phyloP scores from a whole-genome alignment of 768 basidiomycete species.

The Trametes meyenii region DNA sequence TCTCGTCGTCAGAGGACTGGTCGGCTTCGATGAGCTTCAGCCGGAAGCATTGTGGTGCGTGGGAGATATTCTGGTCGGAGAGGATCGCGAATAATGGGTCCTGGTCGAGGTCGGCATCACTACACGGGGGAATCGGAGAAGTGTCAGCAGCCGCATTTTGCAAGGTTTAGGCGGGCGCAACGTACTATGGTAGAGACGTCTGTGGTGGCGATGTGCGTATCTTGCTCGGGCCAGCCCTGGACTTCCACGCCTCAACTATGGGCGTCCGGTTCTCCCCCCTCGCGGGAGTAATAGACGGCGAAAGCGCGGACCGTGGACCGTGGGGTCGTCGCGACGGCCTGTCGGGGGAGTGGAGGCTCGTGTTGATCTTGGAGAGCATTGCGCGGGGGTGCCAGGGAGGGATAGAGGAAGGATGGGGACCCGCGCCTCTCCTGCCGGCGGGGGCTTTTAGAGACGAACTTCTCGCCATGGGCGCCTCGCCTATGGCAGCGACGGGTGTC shows the following conservation, averaged over 20 bases:
- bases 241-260: constrained; percentile 12
- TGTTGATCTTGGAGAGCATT: constrained; percentile 23
- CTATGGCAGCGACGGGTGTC: constrained; percentile 3
- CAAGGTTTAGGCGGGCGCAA: background rate
- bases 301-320: constrained; percentile 20
- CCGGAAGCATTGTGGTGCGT: constrained; percentile 14
- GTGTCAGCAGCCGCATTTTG: background rate
- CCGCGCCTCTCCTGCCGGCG: background rate
- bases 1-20: constrained; percentile 14
- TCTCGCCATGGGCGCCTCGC: constrained; percentile 7
- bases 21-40: constrained; percentile 21
- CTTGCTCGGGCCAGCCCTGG: constrained; percentile 9
- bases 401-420: constrained; percentile 1
- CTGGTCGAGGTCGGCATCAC: constrained; percentile 18
- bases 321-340: constrained; percentile 18
- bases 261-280: constrained; percentile 3
- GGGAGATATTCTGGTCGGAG: constrained; percentile 2
- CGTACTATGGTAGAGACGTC: constrained; percentile 19
- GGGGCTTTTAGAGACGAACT: constrained; percentile 16
- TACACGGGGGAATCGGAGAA: background rate
- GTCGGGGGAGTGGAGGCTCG: constrained; percentile 16
- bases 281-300: constrained; percentile 10
- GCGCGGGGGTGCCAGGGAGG: background rate
- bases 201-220: constrained; percentile 16
- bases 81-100: constrained; percentile 18